Conservation (phyloP, 805 yeast genomes). For the Barnettozyma wickerhamii region DNA sequence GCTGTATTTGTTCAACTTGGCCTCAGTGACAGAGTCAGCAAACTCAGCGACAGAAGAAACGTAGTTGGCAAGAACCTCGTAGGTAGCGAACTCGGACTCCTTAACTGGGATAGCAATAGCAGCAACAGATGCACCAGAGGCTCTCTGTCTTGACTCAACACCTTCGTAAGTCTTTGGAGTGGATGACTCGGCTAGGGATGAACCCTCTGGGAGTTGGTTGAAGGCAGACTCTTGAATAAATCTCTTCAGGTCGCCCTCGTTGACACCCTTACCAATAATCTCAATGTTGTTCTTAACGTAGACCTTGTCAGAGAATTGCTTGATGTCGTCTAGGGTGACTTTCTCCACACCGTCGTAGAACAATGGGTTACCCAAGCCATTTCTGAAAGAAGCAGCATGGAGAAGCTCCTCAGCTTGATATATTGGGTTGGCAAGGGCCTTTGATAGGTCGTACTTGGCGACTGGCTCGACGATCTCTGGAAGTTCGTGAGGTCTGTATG, state of each 20-base stretch:
- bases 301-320: slow-evolving; percentile 58
- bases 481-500: slow-evolving; percentile 80
- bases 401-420: slow-evolving; percentile 71
- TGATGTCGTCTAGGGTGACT: slow-evolving; percentile 60
- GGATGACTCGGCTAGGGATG: slow-evolving; percentile 37
- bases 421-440: slow-evolving; percentile 46
- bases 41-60: slow-evolving; percentile 51
- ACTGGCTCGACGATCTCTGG: slow-evolving; percentile 79
- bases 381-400: slow-evolving; percentile 78
- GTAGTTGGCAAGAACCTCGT: slow-evolving; percentile 67
- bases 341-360: slow-evolving; percentile 62
- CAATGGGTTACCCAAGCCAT: slow-evolving; percentile 82
- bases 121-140: slow-evolving; percentile 63
- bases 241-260: slow-evolving; percentile 59
- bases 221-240: slow-evolving; percentile 67
- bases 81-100: slow-evolving; percentile 57
- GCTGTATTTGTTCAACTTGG: slow-evolving; percentile 57
- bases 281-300: slow-evolving; percentile 70
- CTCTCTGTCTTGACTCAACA: slow-evolving; percentile 63
- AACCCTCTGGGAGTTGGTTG: slow-evolving; percentile 57
- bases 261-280: slow-evolving; percentile 70
- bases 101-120: slow-evolving; percentile 78
- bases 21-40: slow-evolving; percentile 49
- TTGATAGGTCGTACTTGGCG: slow-evolving; percentile 58
- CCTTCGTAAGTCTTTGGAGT: slow-evolving; percentile 52